A percentile compares a stretch with the other conserved stretches of the same genome.
phyloP scores from a whole-genome alignment of 2,329 filamentous ascomycete genomes.

The Colletotrichum horii region DNA sequence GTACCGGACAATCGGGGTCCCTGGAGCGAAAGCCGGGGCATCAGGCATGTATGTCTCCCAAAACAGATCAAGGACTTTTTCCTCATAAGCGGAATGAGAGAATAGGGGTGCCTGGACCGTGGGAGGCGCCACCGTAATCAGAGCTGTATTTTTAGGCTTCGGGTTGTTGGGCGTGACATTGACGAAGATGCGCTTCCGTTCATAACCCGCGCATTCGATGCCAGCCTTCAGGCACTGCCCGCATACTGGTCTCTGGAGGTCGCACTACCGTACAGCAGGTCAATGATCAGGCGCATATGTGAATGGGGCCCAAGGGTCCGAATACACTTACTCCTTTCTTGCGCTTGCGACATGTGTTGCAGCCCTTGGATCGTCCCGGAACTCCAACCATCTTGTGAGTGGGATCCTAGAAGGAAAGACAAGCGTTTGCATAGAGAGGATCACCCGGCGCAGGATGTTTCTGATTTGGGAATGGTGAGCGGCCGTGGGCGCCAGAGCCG shows the following conservation, averaged over 20 bases:
- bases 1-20: neutral
- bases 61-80: slow-evolving; percentile 17
- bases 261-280: slow-evolving; percentile 16
- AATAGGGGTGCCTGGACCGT: neutral
- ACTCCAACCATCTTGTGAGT: slow-evolving; percentile 22
- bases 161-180: slow-evolving; percentile 5
- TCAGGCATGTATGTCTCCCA: slow-evolving; percentile 22
- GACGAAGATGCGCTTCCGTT: slow-evolving; percentile 22
- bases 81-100: slow-evolving; percentile 20
- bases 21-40: neutral
- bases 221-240: slow-evolving; percentile 22
- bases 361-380: slow-evolving; percentile 25
- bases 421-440: neutral
- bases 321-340: slow-evolving; percentile 24
- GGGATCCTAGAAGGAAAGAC: neutral
- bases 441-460: slow-evolving; percentile 2
- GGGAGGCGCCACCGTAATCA: neutral
- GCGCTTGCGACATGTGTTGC: slow-evolving; percentile 23
- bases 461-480: neutral
- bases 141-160: neutral
- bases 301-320: neutral
- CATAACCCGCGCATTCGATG: slow-evolving; percentile 22
- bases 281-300: neutral
- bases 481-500: neutral
- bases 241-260: slow-evolving; percentile 22